phyloP scores from a whole-genome alignment of 208 protist species.

The Crithidia sp. region DNA sequence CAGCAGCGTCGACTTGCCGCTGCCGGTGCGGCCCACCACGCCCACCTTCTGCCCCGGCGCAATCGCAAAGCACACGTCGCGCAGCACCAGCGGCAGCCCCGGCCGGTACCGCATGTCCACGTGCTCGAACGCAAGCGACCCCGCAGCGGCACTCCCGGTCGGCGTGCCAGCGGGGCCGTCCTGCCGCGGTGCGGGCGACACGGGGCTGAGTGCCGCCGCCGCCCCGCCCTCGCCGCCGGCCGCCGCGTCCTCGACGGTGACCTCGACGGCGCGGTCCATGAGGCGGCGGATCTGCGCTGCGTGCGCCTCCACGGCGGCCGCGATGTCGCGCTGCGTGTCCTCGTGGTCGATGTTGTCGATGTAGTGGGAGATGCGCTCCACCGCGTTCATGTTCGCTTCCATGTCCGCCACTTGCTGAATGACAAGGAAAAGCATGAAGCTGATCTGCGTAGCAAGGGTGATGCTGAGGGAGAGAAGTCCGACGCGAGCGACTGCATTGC shows the following conservation, averaged over 20 bases:
- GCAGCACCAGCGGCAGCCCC: constrained; percentile 71
- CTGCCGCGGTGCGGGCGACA: too few species aligned
- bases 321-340: too few species aligned
- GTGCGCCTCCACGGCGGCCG: too few species aligned
- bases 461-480: constrained; percentile 32
- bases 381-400: too few species aligned
- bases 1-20: constrained; percentile 82
- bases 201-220: neutral
- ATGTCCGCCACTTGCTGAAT: neutral
- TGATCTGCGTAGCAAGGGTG: constrained; percentile 14
- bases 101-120: constrained; percentile 76
- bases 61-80: constrained; percentile 60
- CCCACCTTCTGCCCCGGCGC: constrained; percentile 70
- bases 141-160: neutral
- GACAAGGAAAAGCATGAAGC: neutral
- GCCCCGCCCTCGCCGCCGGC: neutral
- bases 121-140: constrained; percentile 61
- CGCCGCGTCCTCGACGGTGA: constrained; percentile 23
- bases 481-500: too few species aligned
- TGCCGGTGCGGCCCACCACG: constrained; percentile 84
- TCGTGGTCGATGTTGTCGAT: too few species aligned
- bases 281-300: too few species aligned
- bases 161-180: neutral
- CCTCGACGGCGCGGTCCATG: constrained; percentile 1
- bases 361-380: too few species aligned